phyloP scores from a whole-genome alignment of 192 early-diverging fungal genomes.

The Coemansia sp. region DNA sequence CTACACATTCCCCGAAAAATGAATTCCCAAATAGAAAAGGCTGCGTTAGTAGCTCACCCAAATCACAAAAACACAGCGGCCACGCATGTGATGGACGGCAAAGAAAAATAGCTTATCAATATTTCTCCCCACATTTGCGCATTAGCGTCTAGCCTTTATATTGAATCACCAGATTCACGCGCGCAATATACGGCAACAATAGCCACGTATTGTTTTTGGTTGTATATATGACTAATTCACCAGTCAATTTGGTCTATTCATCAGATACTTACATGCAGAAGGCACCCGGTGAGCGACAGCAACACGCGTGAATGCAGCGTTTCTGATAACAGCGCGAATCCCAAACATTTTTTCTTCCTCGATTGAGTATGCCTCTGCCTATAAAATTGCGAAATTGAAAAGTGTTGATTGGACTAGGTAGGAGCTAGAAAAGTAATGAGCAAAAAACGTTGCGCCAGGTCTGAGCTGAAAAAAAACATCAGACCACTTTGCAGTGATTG shows the following conservation, averaged over 20 bases:
- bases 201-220: background rate
- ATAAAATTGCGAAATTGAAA: background rate
- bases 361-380: background rate
- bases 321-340: constrained; percentile 40
- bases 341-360: constrained; percentile 43
- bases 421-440: constrained; percentile 7
- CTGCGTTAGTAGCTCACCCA: background rate
- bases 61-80: background rate
- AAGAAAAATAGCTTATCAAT: background rate
- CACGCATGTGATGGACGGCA: background rate
- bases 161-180: background rate
- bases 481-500: constrained; percentile 9
- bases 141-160: background rate
- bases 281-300: constrained; percentile 16
- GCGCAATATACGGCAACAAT: background rate
- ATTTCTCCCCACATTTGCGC: background rate
- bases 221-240: background rate
- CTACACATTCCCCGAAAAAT: constrained; percentile 13
- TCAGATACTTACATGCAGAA: constrained; percentile 38
- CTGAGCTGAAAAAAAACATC: constrained; percentile 18
- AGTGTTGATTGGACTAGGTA: constrained; percentile 11
- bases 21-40: background rate
- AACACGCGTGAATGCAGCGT: constrained; percentile 36
- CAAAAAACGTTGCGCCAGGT: background rate
- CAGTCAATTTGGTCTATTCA: background rate